These are phyloP conservation scores for Nannizziopsis barbatae DNA, from an alignment of 2,329 filamentous ascomycete genomes.

Conservation along the genomic window DNA sequence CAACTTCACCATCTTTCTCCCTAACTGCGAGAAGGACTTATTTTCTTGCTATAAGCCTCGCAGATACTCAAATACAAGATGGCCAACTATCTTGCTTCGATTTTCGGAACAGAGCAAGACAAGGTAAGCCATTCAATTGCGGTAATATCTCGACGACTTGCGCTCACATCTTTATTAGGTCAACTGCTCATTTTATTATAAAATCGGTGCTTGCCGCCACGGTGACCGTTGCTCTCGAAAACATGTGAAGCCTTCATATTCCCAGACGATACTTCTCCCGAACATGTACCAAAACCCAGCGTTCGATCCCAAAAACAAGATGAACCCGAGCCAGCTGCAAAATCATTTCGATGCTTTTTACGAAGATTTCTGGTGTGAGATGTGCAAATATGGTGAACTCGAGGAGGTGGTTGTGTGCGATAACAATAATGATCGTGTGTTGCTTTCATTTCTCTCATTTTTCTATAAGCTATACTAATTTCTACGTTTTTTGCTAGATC, in stretches of 20 bases:
- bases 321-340: conserved; percentile 91
- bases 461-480: conserved; percentile 2
- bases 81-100: conserved; percentile 98
- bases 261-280: conserved; percentile 91
- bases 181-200: conserved; percentile 99
- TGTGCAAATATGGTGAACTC: conserved; percentile 96
- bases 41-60: background rate
- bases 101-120: conserved; percentile 99
- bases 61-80: conserved; percentile 39
- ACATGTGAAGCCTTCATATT: conserved; percentile 98
- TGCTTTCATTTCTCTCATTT: conserved; percentile 2
- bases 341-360: conserved; percentile 99
- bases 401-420: conserved; percentile 98
- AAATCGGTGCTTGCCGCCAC: conserved; percentile 97
- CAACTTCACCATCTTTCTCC: background rate
- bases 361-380: conserved; percentile 99
- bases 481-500: conserved; percentile 44
- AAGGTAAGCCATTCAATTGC: conserved; percentile 40
- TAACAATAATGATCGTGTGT: conserved; percentile 93
- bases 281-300: conserved; percentile 99
- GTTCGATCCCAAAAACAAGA: conserved; percentile 91
- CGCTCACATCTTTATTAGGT: conserved; percentile 39
- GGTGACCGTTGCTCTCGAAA: conserved; percentile 96
- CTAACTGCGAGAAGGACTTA: background rate
- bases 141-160: background rate